phyloP scores from a whole-genome alignment of 2,329 filamentous ascomycete genomes.

The Talaromyces sp. region DNA sequence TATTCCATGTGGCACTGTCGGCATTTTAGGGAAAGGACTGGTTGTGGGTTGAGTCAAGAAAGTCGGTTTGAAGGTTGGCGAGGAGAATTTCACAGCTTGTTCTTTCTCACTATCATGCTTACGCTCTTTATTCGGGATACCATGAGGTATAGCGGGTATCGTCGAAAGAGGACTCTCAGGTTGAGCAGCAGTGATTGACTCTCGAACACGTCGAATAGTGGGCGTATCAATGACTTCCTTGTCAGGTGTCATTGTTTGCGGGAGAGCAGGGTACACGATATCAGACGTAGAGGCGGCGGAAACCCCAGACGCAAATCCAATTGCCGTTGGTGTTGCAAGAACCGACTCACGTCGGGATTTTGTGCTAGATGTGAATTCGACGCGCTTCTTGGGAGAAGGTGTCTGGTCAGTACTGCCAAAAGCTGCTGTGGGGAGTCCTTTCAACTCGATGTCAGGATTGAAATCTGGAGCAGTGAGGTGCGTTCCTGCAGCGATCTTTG shows the following conservation, averaged over 20 bases:
- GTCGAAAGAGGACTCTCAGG: conserved; percentile 22
- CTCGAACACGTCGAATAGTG: conserved; percentile 39
- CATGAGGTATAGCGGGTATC: conserved; percentile 34
- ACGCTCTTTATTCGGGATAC: conserved; percentile 32
- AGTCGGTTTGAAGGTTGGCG: not conserved
- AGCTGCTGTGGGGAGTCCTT: conserved; percentile 24
- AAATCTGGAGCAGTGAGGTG: conserved; percentile 42
- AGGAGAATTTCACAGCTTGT: not conserved
- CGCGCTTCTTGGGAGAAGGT: conserved; percentile 69
- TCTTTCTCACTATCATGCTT: conserved; percentile 18
- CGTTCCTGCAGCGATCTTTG: conserved; percentile 57
- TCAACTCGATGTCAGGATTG: conserved; percentile 49
- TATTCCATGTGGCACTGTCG: conserved; percentile 36
- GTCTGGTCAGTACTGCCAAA: conserved; percentile 50
- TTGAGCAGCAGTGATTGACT: conserved; percentile 23
- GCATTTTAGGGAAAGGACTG: conserved; percentile 24
- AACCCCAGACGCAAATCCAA: conserved; percentile 30
- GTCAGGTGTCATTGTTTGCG: conserved; percentile 33
- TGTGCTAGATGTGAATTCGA: conserved; percentile 72
- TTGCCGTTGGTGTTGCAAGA: conserved; percentile 38
- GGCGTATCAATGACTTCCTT: conserved; percentile 25
- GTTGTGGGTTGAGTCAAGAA: not conserved
- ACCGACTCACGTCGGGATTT: conserved; percentile 43
- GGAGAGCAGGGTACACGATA: conserved; percentile 35
- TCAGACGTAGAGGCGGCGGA: conserved; percentile 22